These are phyloP conservation scores for Mycena galericulata DNA, from an alignment of 768 basidiomycete genomes.

Conservation along the genomic window DNA sequence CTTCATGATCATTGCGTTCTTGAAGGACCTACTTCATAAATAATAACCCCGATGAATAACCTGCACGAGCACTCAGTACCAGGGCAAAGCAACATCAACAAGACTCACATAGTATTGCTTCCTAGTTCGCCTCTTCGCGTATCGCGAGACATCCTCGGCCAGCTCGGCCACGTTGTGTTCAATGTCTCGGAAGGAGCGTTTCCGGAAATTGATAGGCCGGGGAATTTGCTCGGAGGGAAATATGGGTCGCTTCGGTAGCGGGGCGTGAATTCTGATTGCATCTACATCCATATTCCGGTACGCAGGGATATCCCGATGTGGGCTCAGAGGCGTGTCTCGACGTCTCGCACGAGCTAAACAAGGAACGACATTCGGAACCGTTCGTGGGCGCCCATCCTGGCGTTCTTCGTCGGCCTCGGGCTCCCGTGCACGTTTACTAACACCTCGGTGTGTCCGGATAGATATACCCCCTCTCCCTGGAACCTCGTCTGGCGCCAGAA, in stretches of 20 bases:
- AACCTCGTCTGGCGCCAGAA: too few species aligned
- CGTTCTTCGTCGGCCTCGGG: neutral
- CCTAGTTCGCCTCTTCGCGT: neutral
- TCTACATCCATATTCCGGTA: neutral
- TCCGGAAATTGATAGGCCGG: neutral
- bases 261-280: neutral
- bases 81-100: too few species aligned
- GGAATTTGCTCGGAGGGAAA: neutral
- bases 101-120: neutral
- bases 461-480: neutral
- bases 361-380: neutral
- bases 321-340: too few species aligned
- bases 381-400: neutral
- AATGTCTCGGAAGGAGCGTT: conserved; percentile 4
- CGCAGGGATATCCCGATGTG: too few species aligned
- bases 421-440: conserved; percentile 8
- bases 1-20: too few species aligned
- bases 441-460: neutral
- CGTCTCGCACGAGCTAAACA: too few species aligned
- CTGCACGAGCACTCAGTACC: too few species aligned
- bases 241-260: neutral
- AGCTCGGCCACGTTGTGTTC: neutral
- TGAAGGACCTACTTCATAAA: too few species aligned
- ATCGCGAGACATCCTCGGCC: neutral
- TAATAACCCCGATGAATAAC: too few species aligned